Percentiles rank a stretch among this genome's conserved stretches.
phyloP scores from a whole-genome alignment of 148 eudicot genomes.

The Diospyros kaki region DNA sequence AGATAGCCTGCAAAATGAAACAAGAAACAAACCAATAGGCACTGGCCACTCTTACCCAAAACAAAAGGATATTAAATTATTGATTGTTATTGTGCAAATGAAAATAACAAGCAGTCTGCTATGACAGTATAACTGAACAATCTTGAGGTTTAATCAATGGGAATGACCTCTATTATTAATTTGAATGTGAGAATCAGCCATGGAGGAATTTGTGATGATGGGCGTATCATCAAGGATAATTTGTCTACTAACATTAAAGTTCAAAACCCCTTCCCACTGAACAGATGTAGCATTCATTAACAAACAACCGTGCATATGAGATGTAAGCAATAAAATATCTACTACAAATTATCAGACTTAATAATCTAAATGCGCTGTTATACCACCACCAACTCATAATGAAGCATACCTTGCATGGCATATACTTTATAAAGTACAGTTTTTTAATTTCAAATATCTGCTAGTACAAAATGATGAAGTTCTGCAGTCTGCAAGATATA shows the following conservation, averaged over 20 bases:
- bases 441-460: not conserved
- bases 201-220: not conserved
- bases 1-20: constrained; percentile 62
- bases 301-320: not conserved
- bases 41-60: not conserved
- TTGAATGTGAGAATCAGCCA: not conserved
- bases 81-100: not conserved
- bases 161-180: not conserved
- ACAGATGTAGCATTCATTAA: not conserved
- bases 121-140: not conserved
- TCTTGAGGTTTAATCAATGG: not conserved
- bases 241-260: not conserved
- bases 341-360: not conserved
- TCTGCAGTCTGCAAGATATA: not conserved
- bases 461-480: not conserved
- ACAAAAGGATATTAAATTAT: not conserved
- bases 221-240: not conserved
- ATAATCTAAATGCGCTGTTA: not conserved
- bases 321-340: not conserved
- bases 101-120: not conserved
- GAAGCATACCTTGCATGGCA: not conserved
- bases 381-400: not conserved
- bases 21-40: constrained; percentile 3
- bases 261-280: not conserved
- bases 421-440: not conserved